Base-by-base conservation (phyloP, 805 yeast species). In the Yamadazyma endophytica region DNA sequence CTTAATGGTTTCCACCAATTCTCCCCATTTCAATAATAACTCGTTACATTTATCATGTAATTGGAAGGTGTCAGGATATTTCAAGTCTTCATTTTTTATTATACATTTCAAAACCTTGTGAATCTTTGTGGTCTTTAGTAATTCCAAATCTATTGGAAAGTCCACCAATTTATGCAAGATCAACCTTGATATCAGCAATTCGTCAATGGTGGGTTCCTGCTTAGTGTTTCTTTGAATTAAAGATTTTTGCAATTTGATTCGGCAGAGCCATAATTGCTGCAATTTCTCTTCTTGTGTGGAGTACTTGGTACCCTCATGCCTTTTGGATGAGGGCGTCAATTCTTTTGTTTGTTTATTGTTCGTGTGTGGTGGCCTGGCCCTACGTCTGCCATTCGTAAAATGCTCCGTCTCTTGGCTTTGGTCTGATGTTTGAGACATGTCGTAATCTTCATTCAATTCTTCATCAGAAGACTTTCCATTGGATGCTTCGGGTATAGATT, bases 71-170 rank as follows among this genome's bases (percentile, higher is more conserved):
- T 67, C 63, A 9, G 64, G 58, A 36, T 64, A 60, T 37, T 58
- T 66, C 39, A 70, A 54, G 21, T 53, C 54, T 17, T 54, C 56
- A 37, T 61, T 58, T 35, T 60, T 61, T 30, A 61, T 37, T 13
- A 73, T 69, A 33, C 74, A 73, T 45, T 66, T 70, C 36, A 73
- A 46, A 1, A 73, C 77, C 47, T 73, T 73, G 44, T 73, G 77
- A 31, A 73, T 54, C 42, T 71, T 73, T 11, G 77, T 69, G 14
- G 51, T 50, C 29, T 54, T 57, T 36, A 73, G 54, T 13, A 71
- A 45, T 11, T 64, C 66, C 13, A 56, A 49, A 17, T 47, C 57
- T 21, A 73, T 61, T 1, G 71, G 62, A 36, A 70, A 66, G 12
- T 62, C 64, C 15, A 59, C 66, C 14, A 73, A 48, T 21, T 68